Percentiles rank a stretch among this genome's conserved stretches.
phyloP scores from a whole-genome alignment of 2,329 filamentous ascomycete genomes.

The Tolypocladium ovalisporum region DNA sequence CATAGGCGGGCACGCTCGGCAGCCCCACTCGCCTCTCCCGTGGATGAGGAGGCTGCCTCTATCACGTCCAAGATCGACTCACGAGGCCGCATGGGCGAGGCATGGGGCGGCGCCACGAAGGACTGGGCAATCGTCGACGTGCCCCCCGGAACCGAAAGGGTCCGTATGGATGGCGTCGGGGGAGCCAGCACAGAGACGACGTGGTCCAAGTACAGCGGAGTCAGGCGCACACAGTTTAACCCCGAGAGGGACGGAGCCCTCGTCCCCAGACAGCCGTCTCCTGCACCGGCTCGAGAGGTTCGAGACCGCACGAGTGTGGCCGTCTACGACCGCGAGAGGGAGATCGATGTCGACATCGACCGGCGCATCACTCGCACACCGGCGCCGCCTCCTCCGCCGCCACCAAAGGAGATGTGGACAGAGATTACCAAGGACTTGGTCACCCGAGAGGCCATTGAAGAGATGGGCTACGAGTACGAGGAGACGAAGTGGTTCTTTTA shows the following conservation, averaged over 20 bases:
- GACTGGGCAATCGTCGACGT: slow-evolving; percentile 79
- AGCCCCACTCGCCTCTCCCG: slow-evolving; percentile 27
- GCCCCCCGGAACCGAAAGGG: slow-evolving; percentile 69
- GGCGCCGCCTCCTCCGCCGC: slow-evolving; percentile 25
- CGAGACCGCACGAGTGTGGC: slow-evolving; percentile 33
- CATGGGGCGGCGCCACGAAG: slow-evolving; percentile 60
- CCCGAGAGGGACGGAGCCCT: slow-evolving; percentile 48
- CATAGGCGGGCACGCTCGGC: slow-evolving; percentile 43
- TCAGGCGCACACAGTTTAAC: slow-evolving; percentile 62
- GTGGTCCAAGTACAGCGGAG: slow-evolving; percentile 71
- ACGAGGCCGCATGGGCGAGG: slow-evolving; percentile 61
- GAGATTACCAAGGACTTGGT: slow-evolving; percentile 94
- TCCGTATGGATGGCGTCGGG: slow-evolving; percentile 71
- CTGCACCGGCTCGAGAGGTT: slow-evolving; percentile 19
- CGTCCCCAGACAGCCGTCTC: slow-evolving; percentile 15
- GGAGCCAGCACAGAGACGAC: slow-evolving; percentile 66
- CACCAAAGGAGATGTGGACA: slow-evolving; percentile 72
- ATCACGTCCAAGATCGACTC: slow-evolving; percentile 43
- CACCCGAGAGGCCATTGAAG: slow-evolving; percentile 73
- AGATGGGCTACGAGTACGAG: slow-evolving; percentile 77
- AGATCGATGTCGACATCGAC: slow-evolving; percentile 44
- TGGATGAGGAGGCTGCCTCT: slow-evolving; percentile 54
- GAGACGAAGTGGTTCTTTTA: slow-evolving; percentile 88
- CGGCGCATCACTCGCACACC: slow-evolving; percentile 29
- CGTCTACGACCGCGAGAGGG: slow-evolving; percentile 33